Evolutionary conservation across 2,329 filamentous ascomycete species (phyloP).

Genomic region (Cladosporium sp.): DNA sequence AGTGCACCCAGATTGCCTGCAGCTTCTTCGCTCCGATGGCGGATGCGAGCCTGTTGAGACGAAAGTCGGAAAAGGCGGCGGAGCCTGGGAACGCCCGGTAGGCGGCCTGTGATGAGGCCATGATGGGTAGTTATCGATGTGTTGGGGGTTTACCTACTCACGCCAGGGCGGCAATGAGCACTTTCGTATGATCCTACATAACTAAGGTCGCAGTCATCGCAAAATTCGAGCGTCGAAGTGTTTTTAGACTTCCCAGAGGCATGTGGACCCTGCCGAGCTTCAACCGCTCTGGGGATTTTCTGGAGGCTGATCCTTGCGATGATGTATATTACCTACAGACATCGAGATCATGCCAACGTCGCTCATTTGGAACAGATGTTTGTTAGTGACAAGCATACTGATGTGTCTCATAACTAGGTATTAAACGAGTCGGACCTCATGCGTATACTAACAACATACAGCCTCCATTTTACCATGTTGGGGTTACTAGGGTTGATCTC

Average conservation of each 20-base stretch:
- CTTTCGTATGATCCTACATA: slow-evolving; percentile 19
- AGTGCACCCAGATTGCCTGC: slow-evolving; percentile 55
- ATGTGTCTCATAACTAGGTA: neutral
- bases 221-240: slow-evolving; percentile 12
- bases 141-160: slow-evolving; percentile 14
- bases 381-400: neutral
- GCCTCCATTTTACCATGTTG: neutral
- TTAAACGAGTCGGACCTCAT: too few species aligned
- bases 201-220: slow-evolving; percentile 18
- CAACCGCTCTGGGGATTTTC: slow-evolving; percentile 15
- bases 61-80: slow-evolving; percentile 58
- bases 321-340: neutral
- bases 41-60: slow-evolving; percentile 48
- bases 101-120: slow-evolving; percentile 26
- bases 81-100: slow-evolving; percentile 54
- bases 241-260: slow-evolving; percentile 8
- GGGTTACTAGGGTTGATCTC: neutral
- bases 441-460: neutral
- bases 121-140: slow-evolving; percentile 10
- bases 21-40: slow-evolving; percentile 51
- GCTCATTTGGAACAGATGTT: neutral
- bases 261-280: slow-evolving; percentile 8
- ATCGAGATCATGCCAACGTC: neutral
- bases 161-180: slow-evolving; percentile 20
- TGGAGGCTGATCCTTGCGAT: slow-evolving; percentile 1